Percentiles rank a stretch among this genome's conserved stretches.
Conservation (phyloP, 164 flowering plant genomes). For the Vitis labrusca region DNA sequence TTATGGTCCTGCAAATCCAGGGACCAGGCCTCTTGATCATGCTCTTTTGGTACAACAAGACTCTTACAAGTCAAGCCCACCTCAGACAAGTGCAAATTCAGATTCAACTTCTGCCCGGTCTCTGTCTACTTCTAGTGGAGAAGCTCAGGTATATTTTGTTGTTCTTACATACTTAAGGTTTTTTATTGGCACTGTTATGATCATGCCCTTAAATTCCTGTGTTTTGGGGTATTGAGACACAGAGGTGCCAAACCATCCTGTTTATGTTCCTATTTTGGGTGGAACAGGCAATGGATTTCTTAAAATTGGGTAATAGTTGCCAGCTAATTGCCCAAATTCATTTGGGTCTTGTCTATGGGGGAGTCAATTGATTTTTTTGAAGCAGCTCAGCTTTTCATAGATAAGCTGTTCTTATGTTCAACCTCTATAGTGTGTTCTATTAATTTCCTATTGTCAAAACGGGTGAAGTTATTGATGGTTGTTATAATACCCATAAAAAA, state of each 20-base stretch:
- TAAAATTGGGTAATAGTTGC: too few species aligned
- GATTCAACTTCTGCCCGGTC: conserved; percentile 80
- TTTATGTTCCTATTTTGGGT: too few species aligned
- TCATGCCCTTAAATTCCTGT: neutral
- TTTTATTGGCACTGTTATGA: neutral
- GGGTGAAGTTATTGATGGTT: neutral
- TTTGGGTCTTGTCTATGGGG: too few species aligned
- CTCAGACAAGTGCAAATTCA: conserved; percentile 84
- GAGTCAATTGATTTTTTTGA: too few species aligned
- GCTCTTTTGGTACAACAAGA: conserved; percentile 54
- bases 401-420: too few species aligned
- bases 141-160: conserved; percentile 60
- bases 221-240: neutral
- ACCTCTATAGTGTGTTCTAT: too few species aligned
- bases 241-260: too few species aligned
- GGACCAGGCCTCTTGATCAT: conserved; percentile 28
- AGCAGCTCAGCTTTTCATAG: too few species aligned
- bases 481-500: too few species aligned
- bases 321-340: too few species aligned
- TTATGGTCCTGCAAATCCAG: conserved; percentile 27
- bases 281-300: too few species aligned
- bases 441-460: neutral
- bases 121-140: conserved; percentile 89
- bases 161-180: neutral
- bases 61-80: conserved; percentile 62